Conservation (phyloP, 2,329 filamentous ascomycete species). For the Calonectria montana region DNA sequence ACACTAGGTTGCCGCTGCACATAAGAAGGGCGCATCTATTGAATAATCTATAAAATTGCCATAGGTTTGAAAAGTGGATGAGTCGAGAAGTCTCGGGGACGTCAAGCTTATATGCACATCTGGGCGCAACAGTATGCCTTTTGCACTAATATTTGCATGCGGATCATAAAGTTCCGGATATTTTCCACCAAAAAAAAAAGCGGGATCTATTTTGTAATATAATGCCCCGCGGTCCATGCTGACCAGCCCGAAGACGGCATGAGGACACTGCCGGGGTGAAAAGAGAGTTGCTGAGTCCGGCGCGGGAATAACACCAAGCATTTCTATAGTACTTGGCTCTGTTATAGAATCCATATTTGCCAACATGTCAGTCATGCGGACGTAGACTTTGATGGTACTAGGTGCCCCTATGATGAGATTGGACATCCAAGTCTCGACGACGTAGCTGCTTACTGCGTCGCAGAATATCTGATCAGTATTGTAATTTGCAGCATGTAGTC, state of each 20-base stretch:
- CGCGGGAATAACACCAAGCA: neutral
- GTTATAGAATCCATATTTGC: neutral
- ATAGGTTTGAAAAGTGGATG: neutral
- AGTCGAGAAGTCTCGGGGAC: neutral
- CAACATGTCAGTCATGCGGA: neutral
- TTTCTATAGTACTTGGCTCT: neutral
- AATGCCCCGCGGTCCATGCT: neutral
- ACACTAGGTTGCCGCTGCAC: neutral
- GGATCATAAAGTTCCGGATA: neutral
- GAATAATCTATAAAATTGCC: neutral
- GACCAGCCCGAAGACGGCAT: neutral
- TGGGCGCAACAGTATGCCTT: neutral
- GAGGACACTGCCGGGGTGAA: neutral
- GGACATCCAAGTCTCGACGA: neutral
- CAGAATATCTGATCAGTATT: neutral
- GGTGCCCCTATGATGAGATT: neutral
- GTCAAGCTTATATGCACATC: neutral
- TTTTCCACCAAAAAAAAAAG: neutral
- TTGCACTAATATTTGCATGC: neutral
- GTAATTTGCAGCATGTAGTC: neutral
- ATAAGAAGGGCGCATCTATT: neutral
- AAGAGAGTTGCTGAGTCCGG: neutral
- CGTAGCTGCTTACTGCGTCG: neutral
- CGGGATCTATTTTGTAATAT: neutral
- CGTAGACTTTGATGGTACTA: neutral